Percentiles rank a stretch among this genome's conserved stretches.
Conservation (phyloP, 2,329 filamentous ascomycete species). For the Stemphylium beticola region DNA sequence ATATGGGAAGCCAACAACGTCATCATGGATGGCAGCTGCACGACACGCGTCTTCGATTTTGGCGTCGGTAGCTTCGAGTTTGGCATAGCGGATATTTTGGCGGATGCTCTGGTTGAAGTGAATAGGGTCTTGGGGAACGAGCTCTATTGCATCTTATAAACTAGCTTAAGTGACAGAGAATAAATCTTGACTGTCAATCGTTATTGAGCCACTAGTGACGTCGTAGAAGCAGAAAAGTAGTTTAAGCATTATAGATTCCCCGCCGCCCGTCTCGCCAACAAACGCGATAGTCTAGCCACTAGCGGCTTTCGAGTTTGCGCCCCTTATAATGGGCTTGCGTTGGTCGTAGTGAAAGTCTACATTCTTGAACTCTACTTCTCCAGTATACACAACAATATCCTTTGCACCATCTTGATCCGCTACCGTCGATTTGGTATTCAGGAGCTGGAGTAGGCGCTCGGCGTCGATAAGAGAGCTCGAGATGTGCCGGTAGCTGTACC, state of each 20-base stretch:
- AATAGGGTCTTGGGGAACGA: conserved; percentile 69
- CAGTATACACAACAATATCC: conserved; percentile 54
- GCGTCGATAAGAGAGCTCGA: conserved; percentile 67
- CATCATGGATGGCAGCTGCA: conserved; percentile 68
- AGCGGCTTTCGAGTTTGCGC: conserved; percentile 57
- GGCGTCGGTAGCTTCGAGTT: conserved; percentile 64
- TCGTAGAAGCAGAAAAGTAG: conserved; percentile 68
- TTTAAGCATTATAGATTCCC: conserved; percentile 68
- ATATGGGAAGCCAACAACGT: conserved; percentile 64
- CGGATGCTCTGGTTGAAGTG: conserved; percentile 70
- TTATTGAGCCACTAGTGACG: conserved; percentile 60
- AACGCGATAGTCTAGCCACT: conserved; percentile 65
- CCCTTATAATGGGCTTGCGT: conserved; percentile 58
- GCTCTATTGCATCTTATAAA: conserved; percentile 64
- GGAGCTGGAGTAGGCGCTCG: conserved; percentile 64
- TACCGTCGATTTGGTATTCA: conserved; percentile 65
- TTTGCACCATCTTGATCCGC: conserved; percentile 48
- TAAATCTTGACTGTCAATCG: conserved; percentile 66
- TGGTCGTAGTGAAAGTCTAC: conserved; percentile 64
- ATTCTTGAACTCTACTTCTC: conserved; percentile 61
- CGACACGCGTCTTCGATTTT: conserved; percentile 67
- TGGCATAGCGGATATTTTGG: conserved; percentile 69
- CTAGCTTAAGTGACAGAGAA: conserved; percentile 64
- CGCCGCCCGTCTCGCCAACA: conserved; percentile 67
- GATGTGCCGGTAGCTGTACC: conserved; percentile 57